Percentiles rank a stretch among this genome's conserved stretches.
Evolutionary conservation across 345 rosid genomes (phyloP).

Genomic region (Triadica sebifera): DNA sequence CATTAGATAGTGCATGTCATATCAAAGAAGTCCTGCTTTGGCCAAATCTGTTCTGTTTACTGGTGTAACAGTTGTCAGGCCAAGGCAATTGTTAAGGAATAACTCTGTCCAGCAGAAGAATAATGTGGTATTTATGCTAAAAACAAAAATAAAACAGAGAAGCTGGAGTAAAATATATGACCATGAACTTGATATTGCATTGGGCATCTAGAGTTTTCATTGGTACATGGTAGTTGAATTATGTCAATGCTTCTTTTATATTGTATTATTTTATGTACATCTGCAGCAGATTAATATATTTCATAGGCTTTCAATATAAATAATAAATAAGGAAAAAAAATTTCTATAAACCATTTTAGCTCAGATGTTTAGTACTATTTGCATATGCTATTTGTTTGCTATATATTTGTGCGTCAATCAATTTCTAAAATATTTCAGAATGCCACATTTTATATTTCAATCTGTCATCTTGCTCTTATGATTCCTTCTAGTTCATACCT

Average conservation of each 20-base stretch:
- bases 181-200: not conserved
- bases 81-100: not conserved
- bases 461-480: conserved; percentile 18
- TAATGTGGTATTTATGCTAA: not conserved
- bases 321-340: not conserved
- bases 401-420: not conserved
- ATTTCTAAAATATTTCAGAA: not conserved
- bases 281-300: not conserved
- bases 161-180: not conserved
- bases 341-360: not conserved
- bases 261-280: not conserved
- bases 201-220: not conserved
- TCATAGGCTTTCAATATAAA: not conserved
- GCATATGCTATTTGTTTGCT: conserved; percentile 1
- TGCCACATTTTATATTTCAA: not conserved
- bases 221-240: not conserved
- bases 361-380: not conserved
- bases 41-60: not conserved
- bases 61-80: not conserved
- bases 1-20: not conserved
- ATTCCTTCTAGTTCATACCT: conserved; percentile 13
- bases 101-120: not conserved
- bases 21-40: not conserved
- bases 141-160: not conserved
- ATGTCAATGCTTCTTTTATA: not conserved